Evolutionary conservation across 495 filamentous ascomycete species (phyloP).

Genomic region (Xylaria telfairii): DNA sequence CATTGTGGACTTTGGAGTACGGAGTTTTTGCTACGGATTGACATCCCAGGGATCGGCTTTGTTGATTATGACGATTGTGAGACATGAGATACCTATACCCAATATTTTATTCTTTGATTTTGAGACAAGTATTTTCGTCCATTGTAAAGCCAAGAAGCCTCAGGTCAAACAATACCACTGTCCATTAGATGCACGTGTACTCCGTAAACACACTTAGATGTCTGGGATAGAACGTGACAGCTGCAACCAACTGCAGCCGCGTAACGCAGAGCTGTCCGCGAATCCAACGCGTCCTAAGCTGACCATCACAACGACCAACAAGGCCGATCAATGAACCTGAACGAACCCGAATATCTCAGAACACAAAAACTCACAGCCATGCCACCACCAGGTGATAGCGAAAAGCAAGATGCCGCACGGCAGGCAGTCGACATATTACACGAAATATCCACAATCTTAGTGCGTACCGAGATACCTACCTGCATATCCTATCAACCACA

Average conservation of each 20-base stretch:
- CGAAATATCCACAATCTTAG: conserved; percentile 89
- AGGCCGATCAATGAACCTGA: background rate
- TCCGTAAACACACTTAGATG: too few relatives aligned
- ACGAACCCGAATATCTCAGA: background rate
- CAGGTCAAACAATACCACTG: background rate
- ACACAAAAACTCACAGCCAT: conserved; percentile 26
- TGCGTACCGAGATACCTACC: conserved; percentile 42
- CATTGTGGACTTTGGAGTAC: conserved; percentile 9
- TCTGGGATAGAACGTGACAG: background rate
- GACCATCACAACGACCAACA: background rate
- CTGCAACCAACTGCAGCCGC: conserved; percentile 17
- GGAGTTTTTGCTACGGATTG: conserved; percentile 17
- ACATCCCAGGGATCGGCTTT: background rate
- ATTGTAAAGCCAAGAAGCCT: background rate
- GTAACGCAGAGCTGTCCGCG: background rate
- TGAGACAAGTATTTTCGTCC: background rate
- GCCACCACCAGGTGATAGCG: conserved; percentile 47
- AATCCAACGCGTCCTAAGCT: conserved; percentile 5
- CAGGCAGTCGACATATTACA: conserved; percentile 95
- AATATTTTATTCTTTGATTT: conserved; percentile 7
- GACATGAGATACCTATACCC: conserved; percentile 26
- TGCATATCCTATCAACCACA: background rate
- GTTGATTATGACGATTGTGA: conserved; percentile 15
- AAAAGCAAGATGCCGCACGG: conserved; percentile 88
- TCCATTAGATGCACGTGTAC: background rate